These are phyloP conservation scores for Pseudisothecium myosuroides DNA, from an alignment of 225 moss, liverwort and hornwort species.

Conservation along the genomic window DNA sequence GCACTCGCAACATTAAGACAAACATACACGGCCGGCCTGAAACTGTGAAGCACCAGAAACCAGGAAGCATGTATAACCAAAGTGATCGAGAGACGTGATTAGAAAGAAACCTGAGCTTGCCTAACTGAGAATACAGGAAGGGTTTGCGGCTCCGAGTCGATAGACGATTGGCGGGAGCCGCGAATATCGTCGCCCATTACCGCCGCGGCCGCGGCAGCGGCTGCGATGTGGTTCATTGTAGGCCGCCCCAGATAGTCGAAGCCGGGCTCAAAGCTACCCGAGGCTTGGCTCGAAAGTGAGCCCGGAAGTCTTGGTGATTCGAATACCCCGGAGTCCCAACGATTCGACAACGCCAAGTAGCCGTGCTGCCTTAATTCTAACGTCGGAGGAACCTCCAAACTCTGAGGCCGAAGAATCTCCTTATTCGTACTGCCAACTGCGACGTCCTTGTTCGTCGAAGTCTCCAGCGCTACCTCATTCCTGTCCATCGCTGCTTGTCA, in stretches of 20 bases:
- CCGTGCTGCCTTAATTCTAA: conserved; percentile 12
- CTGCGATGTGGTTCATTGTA: neutral
- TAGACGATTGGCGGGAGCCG: conserved; percentile 18
- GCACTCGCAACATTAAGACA: neutral
- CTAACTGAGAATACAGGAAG: neutral
- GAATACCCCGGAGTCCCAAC: neutral
- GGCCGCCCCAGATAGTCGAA: neutral
- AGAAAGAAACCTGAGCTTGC: neutral
- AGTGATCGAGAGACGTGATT: neutral
- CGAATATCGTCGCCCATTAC: neutral
- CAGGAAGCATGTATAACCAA: neutral
- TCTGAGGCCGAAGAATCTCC: neutral
- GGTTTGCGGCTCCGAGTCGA: conserved; percentile 30
- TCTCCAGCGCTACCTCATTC: neutral
- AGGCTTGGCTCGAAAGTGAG: neutral
- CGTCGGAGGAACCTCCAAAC: neutral
- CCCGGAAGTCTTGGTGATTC: neutral
- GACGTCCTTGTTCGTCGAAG: neutral
- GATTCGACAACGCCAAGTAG: conserved; percentile 7
- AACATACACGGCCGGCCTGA: neutral
- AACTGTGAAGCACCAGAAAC: neutral
- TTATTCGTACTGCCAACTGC: neutral
- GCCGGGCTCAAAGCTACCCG: neutral
- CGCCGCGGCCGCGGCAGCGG: neutral
- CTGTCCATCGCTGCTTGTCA: neutral